A percentile compares a stretch with the other conserved stretches of the same genome.
These are phyloP conservation scores for Balamuthia mandrillaris DNA, from an alignment of 208 protist genomes.

Conservation along the genomic window DNA sequence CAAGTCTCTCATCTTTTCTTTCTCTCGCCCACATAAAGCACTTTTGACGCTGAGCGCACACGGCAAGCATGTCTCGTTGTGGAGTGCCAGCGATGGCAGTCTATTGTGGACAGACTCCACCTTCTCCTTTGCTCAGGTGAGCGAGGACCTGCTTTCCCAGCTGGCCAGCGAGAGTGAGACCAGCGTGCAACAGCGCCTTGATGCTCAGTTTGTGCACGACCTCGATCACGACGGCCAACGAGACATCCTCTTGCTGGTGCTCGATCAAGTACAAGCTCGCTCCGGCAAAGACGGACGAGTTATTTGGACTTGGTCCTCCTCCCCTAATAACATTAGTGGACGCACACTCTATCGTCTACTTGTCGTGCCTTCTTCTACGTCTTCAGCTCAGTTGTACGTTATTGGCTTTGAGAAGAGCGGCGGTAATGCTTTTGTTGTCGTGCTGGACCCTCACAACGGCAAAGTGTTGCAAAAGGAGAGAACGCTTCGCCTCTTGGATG, in stretches of 20 bases:
- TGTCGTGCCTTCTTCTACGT: not conserved
- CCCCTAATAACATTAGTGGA: not conserved
- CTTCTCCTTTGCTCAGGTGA: not conserved
- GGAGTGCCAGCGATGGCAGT: not conserved
- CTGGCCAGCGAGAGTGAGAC: not conserved
- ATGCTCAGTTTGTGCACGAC: not conserved
- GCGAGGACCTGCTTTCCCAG: not conserved
- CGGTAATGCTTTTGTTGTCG: not conserved
- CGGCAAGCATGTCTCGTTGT: conserved; percentile 9
- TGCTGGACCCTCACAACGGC: not conserved
- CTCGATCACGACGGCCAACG: not conserved
- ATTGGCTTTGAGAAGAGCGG: not conserved
- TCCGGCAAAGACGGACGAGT: not conserved
- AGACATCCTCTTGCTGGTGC: not conserved
- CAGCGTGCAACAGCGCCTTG: not conserved
- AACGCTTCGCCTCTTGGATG: not conserved
- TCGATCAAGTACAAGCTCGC: not conserved
- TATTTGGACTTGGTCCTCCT: conserved; percentile 16
- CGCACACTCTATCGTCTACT: not conserved
- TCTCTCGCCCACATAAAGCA: too few species aligned
- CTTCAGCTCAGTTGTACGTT: not conserved
- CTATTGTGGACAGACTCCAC: conserved; percentile 18
- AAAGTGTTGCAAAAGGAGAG: not conserved
- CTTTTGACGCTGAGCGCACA: conserved; percentile 27
- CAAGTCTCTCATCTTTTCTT: too few species aligned